Evolutionary conservation across 1,139 yeast genomes (phyloP).

Genomic region (Blastobotrys indianensis): DNA sequence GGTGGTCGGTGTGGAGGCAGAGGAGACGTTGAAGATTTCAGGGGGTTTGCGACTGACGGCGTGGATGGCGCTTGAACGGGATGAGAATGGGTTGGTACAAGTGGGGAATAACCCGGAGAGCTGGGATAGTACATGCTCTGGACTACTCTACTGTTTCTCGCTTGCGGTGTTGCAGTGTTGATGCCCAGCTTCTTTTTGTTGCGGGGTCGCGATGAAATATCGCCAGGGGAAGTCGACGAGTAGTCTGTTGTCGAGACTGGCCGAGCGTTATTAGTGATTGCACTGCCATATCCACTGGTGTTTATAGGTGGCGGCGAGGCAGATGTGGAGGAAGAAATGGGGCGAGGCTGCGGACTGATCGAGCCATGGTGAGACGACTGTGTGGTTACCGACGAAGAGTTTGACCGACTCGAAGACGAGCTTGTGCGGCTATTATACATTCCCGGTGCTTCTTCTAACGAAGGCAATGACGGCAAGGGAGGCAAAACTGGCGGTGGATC

Average conservation of each 20-base stretch:
- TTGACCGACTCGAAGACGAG: no score
- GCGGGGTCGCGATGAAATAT: constrained; percentile 13
- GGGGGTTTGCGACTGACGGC: not conserved
- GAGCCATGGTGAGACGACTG: no score
- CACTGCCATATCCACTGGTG: constrained; percentile 4
- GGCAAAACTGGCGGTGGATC: constrained; percentile 19
- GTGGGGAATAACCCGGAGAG: not conserved
- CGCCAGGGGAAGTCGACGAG: not conserved
- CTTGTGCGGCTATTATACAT: no score
- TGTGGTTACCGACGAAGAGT: no score
- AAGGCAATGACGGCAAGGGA: constrained; percentile 19
- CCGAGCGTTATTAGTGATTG: constrained; percentile 10
- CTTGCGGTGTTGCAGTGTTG: constrained; percentile 11
- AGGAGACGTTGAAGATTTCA: not conserved
- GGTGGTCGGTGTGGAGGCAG: not conserved
- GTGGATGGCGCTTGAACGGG: constrained; percentile 1
- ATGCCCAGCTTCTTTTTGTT: constrained; percentile 20
- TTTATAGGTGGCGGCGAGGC: not conserved
- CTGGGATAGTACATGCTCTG: constrained; percentile 1
- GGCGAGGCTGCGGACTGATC: no score
- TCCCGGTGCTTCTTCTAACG: constrained; percentile 6
- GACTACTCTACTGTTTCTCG: constrained; percentile 3
- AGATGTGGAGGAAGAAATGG: not conserved
- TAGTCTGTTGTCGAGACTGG: no score
- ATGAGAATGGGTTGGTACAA: not conserved